Conservation (phyloP, 768 basidiomycete genomes). For the Auriscalpium microsporum region DNA sequence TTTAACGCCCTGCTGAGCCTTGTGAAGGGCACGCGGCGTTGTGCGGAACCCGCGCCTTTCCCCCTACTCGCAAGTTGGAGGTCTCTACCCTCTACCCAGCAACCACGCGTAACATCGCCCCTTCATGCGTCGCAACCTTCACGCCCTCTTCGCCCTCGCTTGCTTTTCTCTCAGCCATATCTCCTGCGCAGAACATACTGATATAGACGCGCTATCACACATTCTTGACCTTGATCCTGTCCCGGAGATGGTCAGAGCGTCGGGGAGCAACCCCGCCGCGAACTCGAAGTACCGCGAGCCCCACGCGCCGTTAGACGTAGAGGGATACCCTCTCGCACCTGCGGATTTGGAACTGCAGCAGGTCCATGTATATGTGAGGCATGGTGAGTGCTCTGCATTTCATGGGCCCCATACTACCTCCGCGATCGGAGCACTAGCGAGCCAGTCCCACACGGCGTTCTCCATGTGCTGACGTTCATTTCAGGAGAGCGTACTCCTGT, state of each 20-base stretch:
- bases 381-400: constrained; percentile 41
- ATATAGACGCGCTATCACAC: neutral
- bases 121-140: too few relatives aligned
- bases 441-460: neutral
- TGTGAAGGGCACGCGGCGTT: too few relatives aligned
- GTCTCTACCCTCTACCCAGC: too few relatives aligned
- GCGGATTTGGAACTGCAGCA: constrained; percentile 50
- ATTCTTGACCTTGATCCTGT: neutral
- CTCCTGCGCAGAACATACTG: neutral
- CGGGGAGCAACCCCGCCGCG: neutral
- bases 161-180: neutral
- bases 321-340: constrained; percentile 53
- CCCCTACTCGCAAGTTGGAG: too few relatives aligned
- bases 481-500: constrained; percentile 74
- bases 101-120: too few relatives aligned
- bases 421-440: too few relatives aligned
- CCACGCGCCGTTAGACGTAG: constrained; percentile 37
- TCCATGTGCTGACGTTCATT: neutral
- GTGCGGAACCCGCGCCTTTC: too few relatives aligned
- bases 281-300: neutral
- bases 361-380: constrained; percentile 67
- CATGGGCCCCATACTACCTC: neutral
- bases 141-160: neutral
- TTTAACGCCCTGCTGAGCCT: too few relatives aligned
- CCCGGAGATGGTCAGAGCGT: neutral